Evolutionary conservation across 257 asterid species (phyloP).

Genomic region (Nemophila menziesii): DNA sequence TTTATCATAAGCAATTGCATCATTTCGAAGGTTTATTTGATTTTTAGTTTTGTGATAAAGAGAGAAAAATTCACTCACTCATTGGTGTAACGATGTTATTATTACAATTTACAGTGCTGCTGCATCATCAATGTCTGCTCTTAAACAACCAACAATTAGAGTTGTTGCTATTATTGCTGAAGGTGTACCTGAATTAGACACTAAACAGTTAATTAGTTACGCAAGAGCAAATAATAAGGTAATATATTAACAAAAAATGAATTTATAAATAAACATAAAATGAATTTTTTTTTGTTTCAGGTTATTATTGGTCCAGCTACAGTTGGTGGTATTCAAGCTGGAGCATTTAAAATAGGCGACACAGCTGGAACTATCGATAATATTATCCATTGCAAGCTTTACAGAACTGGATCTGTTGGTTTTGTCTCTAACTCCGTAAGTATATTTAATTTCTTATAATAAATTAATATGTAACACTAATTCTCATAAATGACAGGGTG

Average conservation of each 20-base stretch:
- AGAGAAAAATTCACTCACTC: not conserved
- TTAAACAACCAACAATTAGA: conserved; percentile 91
- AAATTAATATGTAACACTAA: conserved; percentile 11
- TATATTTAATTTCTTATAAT: too few species aligned
- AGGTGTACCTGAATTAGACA: conserved; percentile 95
- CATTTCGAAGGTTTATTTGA: conserved; percentile 76
- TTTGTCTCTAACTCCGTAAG: conserved; percentile 96
- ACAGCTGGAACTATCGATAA: conserved; percentile 99
- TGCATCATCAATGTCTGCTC: conserved; percentile 93
- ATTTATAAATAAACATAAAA: too few species aligned
- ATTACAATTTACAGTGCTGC: conserved; percentile 99
- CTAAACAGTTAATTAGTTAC: conserved; percentile 93
- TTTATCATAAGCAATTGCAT: too few species aligned
- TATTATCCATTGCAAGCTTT: conserved; percentile 82
- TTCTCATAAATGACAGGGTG: conserved; percentile 57
- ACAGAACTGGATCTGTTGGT: conserved; percentile 98
- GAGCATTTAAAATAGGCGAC: conserved; percentile 98
- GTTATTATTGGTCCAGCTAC: conserved; percentile 97
- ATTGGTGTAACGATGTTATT: conserved; percentile 15
- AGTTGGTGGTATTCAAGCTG: conserved; percentile 99
- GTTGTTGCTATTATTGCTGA: conserved; percentile 97
- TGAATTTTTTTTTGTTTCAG: too few species aligned
- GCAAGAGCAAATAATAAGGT: conserved; percentile 98
- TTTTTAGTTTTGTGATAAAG: conserved; percentile 13
- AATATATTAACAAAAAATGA: not conserved